Evolutionary conservation across 129 eudicot species (phyloP).

Genomic region (Flaveria sonorensis): DNA sequence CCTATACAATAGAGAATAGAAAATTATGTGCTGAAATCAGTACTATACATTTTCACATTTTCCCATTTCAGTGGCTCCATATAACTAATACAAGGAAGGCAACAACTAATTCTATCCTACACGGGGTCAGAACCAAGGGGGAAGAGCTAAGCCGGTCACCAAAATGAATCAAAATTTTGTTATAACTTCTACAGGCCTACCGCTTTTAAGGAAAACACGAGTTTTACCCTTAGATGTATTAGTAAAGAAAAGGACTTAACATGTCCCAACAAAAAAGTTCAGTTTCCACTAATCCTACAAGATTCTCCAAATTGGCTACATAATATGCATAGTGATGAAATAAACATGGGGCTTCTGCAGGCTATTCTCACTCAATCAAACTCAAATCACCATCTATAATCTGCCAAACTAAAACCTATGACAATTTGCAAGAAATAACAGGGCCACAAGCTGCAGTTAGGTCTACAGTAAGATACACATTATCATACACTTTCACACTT

Average conservation of each 20-base stretch:
- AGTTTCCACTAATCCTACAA: too few species aligned
- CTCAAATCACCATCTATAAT: not conserved
- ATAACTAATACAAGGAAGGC: not conserved
- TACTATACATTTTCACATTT: not conserved
- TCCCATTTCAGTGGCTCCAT: not conserved
- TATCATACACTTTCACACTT: not conserved
- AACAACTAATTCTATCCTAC: not conserved
- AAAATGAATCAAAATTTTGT: too few species aligned
- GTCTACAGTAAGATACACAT: not conserved
- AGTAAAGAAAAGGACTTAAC: too few species aligned
- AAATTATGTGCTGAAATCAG: not conserved
- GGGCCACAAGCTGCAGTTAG: slow-evolving; percentile 1
- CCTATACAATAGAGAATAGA: slow-evolving; percentile 41
- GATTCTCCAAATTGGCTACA: not conserved
- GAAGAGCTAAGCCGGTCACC: too few species aligned
- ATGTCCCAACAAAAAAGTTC: too few species aligned
- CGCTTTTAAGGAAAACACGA: too few species aligned
- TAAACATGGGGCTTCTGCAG: not conserved
- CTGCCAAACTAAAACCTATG: not conserved
- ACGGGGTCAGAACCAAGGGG: too few species aligned
- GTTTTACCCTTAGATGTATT: too few species aligned
- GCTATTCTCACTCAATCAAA: not conserved
- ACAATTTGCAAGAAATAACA: slow-evolving; percentile 3
- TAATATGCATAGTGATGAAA: not conserved
- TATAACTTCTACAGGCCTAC: too few species aligned